A percentile compares a stretch with the other conserved stretches of the same genome.
Conservation (phyloP, 306 rosid species). For the Trifolium subterraneum region DNA sequence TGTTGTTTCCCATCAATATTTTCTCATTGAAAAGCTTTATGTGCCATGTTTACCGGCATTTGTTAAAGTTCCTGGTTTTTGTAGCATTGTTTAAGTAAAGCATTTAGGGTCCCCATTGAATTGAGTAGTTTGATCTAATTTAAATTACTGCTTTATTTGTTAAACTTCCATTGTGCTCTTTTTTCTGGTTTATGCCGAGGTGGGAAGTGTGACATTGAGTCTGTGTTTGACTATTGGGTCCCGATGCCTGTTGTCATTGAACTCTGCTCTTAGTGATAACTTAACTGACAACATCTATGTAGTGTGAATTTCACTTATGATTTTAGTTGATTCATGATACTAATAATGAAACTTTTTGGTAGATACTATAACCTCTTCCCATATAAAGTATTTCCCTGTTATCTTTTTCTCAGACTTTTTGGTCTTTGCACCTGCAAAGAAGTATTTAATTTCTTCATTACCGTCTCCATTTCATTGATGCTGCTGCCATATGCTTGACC, state of each 20-base stretch:
- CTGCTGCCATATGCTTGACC: slow-evolving; percentile 17
- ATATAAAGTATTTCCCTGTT: not conserved
- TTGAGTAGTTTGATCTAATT: not conserved
- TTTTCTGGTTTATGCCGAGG: slow-evolving; percentile 6
- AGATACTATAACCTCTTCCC: slow-evolving; percentile 1
- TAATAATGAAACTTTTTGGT: not conserved
- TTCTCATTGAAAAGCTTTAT: slow-evolving; percentile 18
- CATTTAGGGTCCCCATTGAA: not conserved
- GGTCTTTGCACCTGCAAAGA: slow-evolving; percentile 19
- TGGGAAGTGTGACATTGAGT: not conserved
- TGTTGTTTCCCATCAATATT: slow-evolving; percentile 12
- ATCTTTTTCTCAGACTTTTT: not conserved
- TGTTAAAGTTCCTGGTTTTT: not conserved
- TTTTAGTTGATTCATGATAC: slow-evolving; percentile 17
- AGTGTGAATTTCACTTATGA: not conserved
- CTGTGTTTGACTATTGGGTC: slow-evolving; percentile 19
- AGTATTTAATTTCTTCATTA: not conserved
- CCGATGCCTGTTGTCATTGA: not conserved
- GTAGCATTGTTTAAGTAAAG: not conserved
- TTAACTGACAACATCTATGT: slow-evolving; percentile 22
- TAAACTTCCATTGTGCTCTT: not conserved
- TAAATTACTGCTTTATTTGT: not conserved
- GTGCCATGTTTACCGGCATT: not conserved
- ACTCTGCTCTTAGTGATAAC: slow-evolving; percentile 16
- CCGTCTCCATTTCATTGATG: slow-evolving; percentile 13